These are phyloP conservation scores for Penicillium nucicola DNA, from an alignment of 495 filamentous ascomycete species.

Conservation along the genomic window DNA sequence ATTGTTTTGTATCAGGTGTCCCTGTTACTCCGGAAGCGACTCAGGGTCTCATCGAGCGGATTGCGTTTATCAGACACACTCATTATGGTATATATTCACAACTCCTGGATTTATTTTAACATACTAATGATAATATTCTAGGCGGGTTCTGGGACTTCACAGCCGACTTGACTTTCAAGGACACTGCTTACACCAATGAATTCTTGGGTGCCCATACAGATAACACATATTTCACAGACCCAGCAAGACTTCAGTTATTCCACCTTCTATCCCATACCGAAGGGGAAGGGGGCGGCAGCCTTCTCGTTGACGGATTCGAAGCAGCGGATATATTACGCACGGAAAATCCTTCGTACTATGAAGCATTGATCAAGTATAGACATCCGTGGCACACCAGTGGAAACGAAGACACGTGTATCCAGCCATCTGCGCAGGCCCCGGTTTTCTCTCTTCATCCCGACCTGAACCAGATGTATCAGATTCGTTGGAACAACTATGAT, in stretches of 20 bases:
- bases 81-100: slow-evolving; percentile 68
- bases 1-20: slow-evolving; percentile 65
- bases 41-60: slow-evolving; percentile 66
- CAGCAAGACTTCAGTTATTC: slow-evolving; percentile 84
- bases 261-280: slow-evolving; percentile 77
- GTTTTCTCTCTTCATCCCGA: slow-evolving; percentile 57
- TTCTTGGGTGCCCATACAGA: slow-evolving; percentile 80
- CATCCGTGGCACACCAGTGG: slow-evolving; percentile 80
- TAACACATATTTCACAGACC: slow-evolving; percentile 90
- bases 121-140: slow-evolving; percentile 20
- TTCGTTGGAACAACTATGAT: slow-evolving; percentile 93
- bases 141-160: slow-evolving; percentile 94
- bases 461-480: slow-evolving; percentile 48
- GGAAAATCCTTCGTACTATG: slow-evolving; percentile 48
- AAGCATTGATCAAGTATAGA: slow-evolving; percentile 44
- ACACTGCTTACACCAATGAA: slow-evolving; percentile 88
- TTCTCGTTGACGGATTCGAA: slow-evolving; percentile 80
- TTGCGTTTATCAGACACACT: slow-evolving; percentile 78
- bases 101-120: background rate
- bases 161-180: slow-evolving; percentile 78
- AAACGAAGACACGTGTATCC: slow-evolving; percentile 75
- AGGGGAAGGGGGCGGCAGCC: slow-evolving; percentile 63
- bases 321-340: slow-evolving; percentile 56
- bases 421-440: slow-evolving; percentile 57
- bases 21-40: slow-evolving; percentile 68